Evolutionary conservation across 768 basidiomycete species (phyloP).

Genomic region (Leccinum longicurvipes): DNA sequence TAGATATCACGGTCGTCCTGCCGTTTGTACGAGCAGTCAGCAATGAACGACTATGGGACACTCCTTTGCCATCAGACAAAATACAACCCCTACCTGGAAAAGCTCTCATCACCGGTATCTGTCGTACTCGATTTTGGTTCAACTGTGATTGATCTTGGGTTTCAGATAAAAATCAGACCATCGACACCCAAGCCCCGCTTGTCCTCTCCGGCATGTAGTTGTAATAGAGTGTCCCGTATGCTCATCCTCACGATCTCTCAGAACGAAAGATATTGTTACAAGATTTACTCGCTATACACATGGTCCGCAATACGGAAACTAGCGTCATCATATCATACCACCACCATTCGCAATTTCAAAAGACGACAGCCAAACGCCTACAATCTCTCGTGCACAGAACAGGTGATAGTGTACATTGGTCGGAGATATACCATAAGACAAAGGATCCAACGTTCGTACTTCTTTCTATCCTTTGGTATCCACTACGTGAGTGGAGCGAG

Average conservation of each 20-base stretch:
- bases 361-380: slow-evolving; percentile 27
- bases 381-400: slow-evolving; percentile 32
- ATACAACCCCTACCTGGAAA: background rate
- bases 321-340: slow-evolving; percentile 38
- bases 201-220: slow-evolving; percentile 18
- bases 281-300: slow-evolving; percentile 39
- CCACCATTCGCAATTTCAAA: slow-evolving; percentile 22
- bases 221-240: background rate
- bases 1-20: slow-evolving; percentile 44
- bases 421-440: slow-evolving; percentile 29
- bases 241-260: background rate
- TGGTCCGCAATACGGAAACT: slow-evolving; percentile 28
- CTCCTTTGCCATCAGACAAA: slow-evolving; percentile 19
- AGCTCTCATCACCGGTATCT: slow-evolving; percentile 17
- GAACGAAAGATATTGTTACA: slow-evolving; percentile 27
- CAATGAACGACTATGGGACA: slow-evolving; percentile 18
- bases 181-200: slow-evolving; percentile 35
- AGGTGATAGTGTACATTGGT: slow-evolving; percentile 37
- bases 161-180: slow-evolving; percentile 22
- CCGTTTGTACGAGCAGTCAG: slow-evolving; percentile 40
- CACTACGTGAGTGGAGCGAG: slow-evolving; percentile 62
- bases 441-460: slow-evolving; percentile 34
- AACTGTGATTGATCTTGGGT: background rate
- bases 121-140: background rate
- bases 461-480: slow-evolving; percentile 51